Conservation (phyloP, 1,284 basidiomycete species). For the Naganishia sp. region DNA sequence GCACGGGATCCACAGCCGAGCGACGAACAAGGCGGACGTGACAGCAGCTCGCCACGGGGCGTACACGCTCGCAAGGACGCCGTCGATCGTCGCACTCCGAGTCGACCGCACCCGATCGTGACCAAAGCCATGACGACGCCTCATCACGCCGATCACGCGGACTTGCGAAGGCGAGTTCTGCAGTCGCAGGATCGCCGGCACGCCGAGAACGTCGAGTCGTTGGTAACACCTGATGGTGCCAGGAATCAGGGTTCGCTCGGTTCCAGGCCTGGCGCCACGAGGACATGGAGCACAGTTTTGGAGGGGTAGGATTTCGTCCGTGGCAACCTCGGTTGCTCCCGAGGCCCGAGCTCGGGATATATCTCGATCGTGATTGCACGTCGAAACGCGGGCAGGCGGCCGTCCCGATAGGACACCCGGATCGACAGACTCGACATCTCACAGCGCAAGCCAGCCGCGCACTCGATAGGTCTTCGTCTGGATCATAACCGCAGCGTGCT, state of each 20-base stretch:
- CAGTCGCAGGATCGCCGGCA: constrained; percentile 13
- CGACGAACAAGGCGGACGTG: background rate
- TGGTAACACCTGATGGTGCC: background rate
- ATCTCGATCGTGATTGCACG: no score
- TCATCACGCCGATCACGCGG: constrained; percentile 4
- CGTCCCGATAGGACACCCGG: no score
- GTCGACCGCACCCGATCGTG: background rate
- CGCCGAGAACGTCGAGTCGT: constrained; percentile 2
- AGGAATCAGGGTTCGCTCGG: background rate
- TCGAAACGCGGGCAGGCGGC: no score
- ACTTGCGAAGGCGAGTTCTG: constrained; percentile 8
- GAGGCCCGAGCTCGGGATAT: no score
- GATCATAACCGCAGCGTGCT: no score
- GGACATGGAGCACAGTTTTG: constrained; percentile 18
- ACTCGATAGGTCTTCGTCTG: no score
- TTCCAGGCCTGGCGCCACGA: constrained; percentile 5
- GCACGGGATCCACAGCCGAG: background rate
- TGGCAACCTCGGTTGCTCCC: background rate
- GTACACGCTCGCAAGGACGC: background rate
- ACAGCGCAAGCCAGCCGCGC: no score
- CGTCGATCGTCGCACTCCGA: background rate
- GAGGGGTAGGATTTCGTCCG: background rate
- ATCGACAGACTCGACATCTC: no score
- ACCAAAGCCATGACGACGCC: background rate
- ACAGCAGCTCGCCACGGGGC: background rate